Evolutionary conservation across 2,329 filamentous ascomycete genomes (phyloP).

Genomic region (Clarireedia homoeocarpa): DNA sequence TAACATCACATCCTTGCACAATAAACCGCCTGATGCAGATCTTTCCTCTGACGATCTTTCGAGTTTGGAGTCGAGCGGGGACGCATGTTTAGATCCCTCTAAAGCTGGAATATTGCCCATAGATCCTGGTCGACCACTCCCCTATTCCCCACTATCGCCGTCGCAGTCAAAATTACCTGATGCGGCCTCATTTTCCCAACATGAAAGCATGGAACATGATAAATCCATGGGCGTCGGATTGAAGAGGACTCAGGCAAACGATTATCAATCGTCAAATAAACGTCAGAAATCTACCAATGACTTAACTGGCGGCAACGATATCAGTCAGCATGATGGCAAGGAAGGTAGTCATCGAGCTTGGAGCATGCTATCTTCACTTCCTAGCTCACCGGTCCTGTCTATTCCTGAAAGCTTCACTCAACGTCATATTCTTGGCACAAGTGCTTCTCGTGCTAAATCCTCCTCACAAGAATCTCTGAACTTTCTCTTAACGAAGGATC

Average conservation of each 20-base stretch:
- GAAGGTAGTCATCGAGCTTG: not conserved
- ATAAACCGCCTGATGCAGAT: not conserved
- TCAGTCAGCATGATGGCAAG: not conserved
- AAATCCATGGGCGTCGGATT: not conserved
- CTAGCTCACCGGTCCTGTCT: not conserved
- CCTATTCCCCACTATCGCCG: not conserved
- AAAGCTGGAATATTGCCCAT: too few relatives aligned
- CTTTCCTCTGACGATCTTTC: not conserved
- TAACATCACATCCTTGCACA: not conserved
- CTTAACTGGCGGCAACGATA: not conserved
- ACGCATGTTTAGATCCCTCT: too few relatives aligned
- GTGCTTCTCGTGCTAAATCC: not conserved
- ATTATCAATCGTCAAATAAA: not conserved
- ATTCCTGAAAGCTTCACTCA: not conserved
- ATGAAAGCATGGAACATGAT: not conserved
- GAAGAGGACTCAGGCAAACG: not conserved
- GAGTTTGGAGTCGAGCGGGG: too few relatives aligned
- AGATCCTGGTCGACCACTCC: too few relatives aligned
- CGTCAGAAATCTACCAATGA: not conserved
- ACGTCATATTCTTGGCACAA: slow-evolving; percentile 11
- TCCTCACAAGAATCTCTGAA: slow-evolving; percentile 40
- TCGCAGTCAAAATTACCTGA: not conserved
- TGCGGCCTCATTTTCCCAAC: not conserved
- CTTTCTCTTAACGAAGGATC: slow-evolving; percentile 73
- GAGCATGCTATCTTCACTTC: not conserved